Conservation (phyloP, 768 basidiomycete genomes). For the Pleurotus eryngii region DNA sequence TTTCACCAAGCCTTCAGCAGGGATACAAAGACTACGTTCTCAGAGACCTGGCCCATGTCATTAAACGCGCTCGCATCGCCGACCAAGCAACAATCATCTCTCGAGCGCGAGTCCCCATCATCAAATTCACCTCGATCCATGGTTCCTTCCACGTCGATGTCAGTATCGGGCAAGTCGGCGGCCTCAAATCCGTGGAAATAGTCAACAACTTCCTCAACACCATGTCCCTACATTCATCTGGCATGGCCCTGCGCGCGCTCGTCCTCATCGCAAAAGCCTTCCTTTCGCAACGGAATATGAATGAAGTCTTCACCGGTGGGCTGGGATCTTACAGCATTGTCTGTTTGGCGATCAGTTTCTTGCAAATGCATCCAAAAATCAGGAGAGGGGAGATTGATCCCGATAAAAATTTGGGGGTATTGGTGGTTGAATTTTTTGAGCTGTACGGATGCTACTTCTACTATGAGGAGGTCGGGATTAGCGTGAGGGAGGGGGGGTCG, state of each 20-base stretch:
- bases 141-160: conserved; percentile 90
- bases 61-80: conserved; percentile 75
- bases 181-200: conserved; percentile 72
- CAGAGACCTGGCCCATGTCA: conserved; percentile 70
- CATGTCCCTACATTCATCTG: conserved; percentile 34
- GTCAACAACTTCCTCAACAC: conserved; percentile 77
- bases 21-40: conserved; percentile 68
- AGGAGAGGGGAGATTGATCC: conserved; percentile 85
- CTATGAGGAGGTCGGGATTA: conserved; percentile 87
- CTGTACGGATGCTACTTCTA: conserved; percentile 92
- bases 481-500: conserved; percentile 79
- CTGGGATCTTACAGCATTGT: conserved; percentile 94
- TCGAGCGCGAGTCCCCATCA: conserved; percentile 93
- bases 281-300: conserved; percentile 86
- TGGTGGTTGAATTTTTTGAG: conserved; percentile 97
- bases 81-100: conserved; percentile 79
- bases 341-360: conserved; percentile 87
- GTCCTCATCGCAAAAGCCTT: conserved; percentile 91
- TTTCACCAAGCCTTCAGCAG: conserved; percentile 73
- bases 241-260: conserved; percentile 74
- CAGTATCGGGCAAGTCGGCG: conserved; percentile 88
- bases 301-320: conserved; percentile 97
- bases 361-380: conserved; percentile 98
- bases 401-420: conserved; percentile 84
- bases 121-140: conserved; percentile 86